Conservation (phyloP, 2,329 filamentous ascomycete species). For the Dichotomopilus funicola region DNA sequence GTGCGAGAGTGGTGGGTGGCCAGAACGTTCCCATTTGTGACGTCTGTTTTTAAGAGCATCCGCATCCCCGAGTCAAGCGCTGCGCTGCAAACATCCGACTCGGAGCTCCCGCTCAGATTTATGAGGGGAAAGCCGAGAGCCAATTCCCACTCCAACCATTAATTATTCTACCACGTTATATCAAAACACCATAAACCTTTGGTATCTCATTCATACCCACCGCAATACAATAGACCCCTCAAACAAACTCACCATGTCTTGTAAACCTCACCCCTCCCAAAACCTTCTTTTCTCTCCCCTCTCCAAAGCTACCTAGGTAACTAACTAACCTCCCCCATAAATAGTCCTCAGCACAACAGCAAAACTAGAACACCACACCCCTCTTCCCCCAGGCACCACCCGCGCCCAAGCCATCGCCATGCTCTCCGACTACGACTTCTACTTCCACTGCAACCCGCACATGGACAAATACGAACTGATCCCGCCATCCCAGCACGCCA, state of each 20-base stretch:
- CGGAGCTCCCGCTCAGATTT: too few species aligned
- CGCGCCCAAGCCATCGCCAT: constrained; percentile 35
- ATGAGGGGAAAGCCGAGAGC: too few species aligned
- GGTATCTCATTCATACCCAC: not conserved
- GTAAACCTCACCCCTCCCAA: constrained; percentile 1
- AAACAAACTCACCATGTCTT: constrained; percentile 11
- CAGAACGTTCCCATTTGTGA: not conserved
- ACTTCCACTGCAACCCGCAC: constrained; percentile 48
- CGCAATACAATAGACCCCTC: not conserved
- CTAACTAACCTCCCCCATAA: not conserved
- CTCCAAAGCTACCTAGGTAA: not conserved
- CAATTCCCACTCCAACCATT: too few species aligned
- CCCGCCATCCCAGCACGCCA: constrained; percentile 12
- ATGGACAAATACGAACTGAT: constrained; percentile 38
- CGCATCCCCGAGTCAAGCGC: too few species aligned
- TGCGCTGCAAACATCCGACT: too few species aligned
- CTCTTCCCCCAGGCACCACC: constrained; percentile 35
- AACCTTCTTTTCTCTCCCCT: too few species aligned
- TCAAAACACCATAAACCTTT: not conserved
- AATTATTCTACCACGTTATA: not conserved
- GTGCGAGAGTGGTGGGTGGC: too few species aligned
- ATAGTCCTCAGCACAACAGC: constrained; percentile 42
- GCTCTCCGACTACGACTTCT: constrained; percentile 47
- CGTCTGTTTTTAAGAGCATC: too few species aligned
- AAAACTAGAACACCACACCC: constrained; percentile 37